These are phyloP conservation scores for Nicotiana rustica DNA, from an alignment of 305 asterid species.

Conservation along the genomic window DNA sequence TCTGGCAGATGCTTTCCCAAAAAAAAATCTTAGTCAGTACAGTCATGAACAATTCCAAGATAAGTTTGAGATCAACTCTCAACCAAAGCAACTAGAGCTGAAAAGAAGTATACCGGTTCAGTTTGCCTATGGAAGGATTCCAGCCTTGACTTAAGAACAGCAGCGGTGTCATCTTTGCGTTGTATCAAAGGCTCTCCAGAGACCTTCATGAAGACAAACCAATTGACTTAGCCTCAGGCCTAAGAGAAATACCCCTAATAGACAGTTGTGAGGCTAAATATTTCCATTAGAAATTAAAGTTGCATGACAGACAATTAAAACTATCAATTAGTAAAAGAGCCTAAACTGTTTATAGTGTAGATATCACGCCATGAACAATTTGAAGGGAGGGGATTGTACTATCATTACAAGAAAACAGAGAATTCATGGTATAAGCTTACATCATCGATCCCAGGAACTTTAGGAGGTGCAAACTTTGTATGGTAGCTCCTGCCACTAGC, in stretches of 20 bases:
- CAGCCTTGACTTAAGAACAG: conserved; percentile 85
- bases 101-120: conserved; percentile 63
- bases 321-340: conserved; percentile 26
- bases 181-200: conserved; percentile 89
- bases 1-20: background rate
- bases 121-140: conserved; percentile 89
- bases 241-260: conserved; percentile 22
- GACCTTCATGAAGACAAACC: conserved; percentile 55
- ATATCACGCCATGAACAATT: background rate
- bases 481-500: conserved; percentile 80
- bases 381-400: background rate
- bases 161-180: conserved; percentile 89
- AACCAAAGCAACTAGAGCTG: background rate
- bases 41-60: background rate
- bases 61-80: background rate
- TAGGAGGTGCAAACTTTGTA: conserved; percentile 85
- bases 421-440: conserved; percentile 1
- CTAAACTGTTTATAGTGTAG: background rate
- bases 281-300: conserved; percentile 11
- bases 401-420: background rate
- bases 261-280: background rate
- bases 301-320: background rate
- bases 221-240: conserved; percentile 38
- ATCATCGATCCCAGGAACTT: conserved; percentile 53
- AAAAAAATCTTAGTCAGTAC: background rate